Evolutionary conservation across 2,329 filamentous ascomycete genomes (phyloP), one percentile per base, ranked within the genome.

Genomic region (Clarireedia hainanense): DNA sequence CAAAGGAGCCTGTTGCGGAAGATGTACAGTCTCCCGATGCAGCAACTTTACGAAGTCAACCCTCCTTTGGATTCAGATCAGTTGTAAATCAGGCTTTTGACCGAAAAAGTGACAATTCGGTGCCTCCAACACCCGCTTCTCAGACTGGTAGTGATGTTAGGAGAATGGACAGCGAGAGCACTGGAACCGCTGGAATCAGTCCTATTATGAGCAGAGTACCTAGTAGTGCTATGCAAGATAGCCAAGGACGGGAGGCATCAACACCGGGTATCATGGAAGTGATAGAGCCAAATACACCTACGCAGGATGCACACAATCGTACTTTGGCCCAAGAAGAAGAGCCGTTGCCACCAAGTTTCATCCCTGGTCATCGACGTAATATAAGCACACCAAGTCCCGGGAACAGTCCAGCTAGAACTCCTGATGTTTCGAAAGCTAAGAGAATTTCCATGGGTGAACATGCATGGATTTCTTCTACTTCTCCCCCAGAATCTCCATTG

Each of bases 11-110:
- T 1, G 23, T 14, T 3, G 4, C 30, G 14, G 47, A 36, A 26
- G 24, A 37, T 47, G 14, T 10, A 7, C 23, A 36, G 6, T 14
- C n/a, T 26, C 7, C 51, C 23, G 50, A 51, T 24, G 62, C 64
- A 6, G 40, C 61, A 43, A 61, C 67, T 43, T 67, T 81, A n/a
- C 74, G 76, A 6, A 77, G 78, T 59, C 75, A 79, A 58, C 73
- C 76, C 3, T 81, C 79, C 2, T 60, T 75, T 17, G 79, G 80
- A n/a, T 82, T 81, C 64, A 72, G 71, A 37, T 80, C 81, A 1
- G 79, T 81, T 14, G 84, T 87, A 4, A 75, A 85, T 62, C 79
- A 84, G 65, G 84, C 84, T 15, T 87, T 87, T 64, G 82, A 85
- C 64, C 74, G 76, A 47, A 73, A 50, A 6, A 76, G 82, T 58